Base-by-base conservation (phyloP, 257 asterid genomes). In the Scutellaria barbata region DNA sequence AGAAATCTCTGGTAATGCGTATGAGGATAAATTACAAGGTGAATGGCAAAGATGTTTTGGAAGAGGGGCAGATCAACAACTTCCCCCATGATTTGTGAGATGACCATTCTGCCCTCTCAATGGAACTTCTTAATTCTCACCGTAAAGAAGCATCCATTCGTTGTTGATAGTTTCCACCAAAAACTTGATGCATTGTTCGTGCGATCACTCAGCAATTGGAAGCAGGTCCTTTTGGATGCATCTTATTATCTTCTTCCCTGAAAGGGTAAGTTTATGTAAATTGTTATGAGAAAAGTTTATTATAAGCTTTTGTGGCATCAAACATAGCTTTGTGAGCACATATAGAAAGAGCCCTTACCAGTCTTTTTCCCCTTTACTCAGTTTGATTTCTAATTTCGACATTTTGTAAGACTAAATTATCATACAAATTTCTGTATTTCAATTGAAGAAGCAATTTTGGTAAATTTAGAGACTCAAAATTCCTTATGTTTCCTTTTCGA, bases 1-100 rank as follows among this genome's bases (percentile, higher is more conserved):
- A 92, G 96, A 92, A 92, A 88, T 77, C 98, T 75, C 89, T 88
- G 57, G 90, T 92, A 63, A 90, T 92, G 98, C 97, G 97, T 55
- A 6, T 85, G 67, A 82, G 98, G 84, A 83, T 92, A 83, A 84
- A 72, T 63, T 92, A 92, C 77, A 92, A 85, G 87, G 78, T 60
- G 75, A 84, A 88, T 14, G 81, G n/a, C 75, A 88, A 87, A 77
- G 96, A 92, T 56, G 81, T 85, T 61, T 76, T 87, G 73, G 98
- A 92, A 85, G 93, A 92, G 85, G 97, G 98, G 57, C 98, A 92
- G 72, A 76, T 92, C 84, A 88, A 52, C 85, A 88, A 84, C 79
- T 92, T 92, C 77, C 98, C 98, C 46, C 86, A 72, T 17, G 89
- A 60, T 51, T 81, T 92, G 79, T 92, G 88, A 88, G 47, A 66